Evolutionary conservation across 208 protist genomes (phyloP), one percentile per base, ranked within the genome.

Genomic region (Trypanosoma melophagium): DNA sequence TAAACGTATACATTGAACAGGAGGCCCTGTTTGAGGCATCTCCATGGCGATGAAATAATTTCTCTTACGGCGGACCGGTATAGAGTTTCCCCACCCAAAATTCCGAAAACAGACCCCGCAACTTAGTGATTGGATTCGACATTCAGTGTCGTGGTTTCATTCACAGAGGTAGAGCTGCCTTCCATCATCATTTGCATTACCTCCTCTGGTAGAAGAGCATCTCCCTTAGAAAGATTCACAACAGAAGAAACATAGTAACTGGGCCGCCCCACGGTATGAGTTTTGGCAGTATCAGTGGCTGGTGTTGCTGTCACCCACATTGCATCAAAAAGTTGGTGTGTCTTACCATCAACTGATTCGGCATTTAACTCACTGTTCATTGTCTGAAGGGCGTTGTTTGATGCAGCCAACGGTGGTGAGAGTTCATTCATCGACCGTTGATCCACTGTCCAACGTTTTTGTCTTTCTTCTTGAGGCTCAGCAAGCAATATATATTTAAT

Each of bases 241-340:
- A 73, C 81, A n/a, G 80, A 71, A 24, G 76, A 80, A 19, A 83
- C 76, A 71, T 81, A 89, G 71, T 93, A 93, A 22, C 69, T 84
- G 14, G 87, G 83, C 17, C 75, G 63, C 14, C 77, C 83, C 63
- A 93, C 83, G 17, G 60, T 64, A 19, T 81, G 83, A 17, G 77
- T 84, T 17, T 3, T 76, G 75, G 44, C 78, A 61, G 42, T 72
- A 64, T 64, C 81, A 50, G 69, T 72, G 52, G 79, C 51, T 2
- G 60, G 52, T 24, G 84, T 81, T 0, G 77, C 74, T 10, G 81
- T 69, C 42, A 93, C 83, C 87, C 87, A 93, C 83, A 93, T 88
- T 7, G 83, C 87, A 40, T 84, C 77, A 58, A 93, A 93, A n/a
- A 93, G 77, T 49, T 80, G 81, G 21, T 81, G 80, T 50, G 52